Evolutionary conservation across 345 rosid species (phyloP).

Genomic region (Arabidopsis arenosa): DNA sequence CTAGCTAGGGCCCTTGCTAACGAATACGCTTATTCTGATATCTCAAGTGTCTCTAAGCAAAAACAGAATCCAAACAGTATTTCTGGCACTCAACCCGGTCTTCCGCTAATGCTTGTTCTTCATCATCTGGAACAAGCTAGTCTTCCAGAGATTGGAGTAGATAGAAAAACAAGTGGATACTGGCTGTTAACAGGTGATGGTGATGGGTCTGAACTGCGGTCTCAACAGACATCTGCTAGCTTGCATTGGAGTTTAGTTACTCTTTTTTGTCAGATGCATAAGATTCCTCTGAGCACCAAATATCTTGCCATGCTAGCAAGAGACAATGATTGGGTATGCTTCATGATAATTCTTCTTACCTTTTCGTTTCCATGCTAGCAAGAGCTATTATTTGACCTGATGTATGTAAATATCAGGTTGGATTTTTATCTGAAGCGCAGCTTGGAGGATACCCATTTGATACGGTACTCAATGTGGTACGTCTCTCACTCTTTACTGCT

Average conservation of each 20-base stretch:
- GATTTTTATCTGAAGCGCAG: conserved; percentile 95
- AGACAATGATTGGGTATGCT: conserved; percentile 97
- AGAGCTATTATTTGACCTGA: conserved; percentile 21
- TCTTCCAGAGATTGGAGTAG: conserved; percentile 62
- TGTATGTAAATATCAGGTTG: conserved; percentile 68
- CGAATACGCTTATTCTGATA: conserved; percentile 65
- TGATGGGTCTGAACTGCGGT: conserved; percentile 83
- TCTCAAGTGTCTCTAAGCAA: conserved; percentile 50
- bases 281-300: conserved; percentile 86
- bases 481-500: conserved; percentile 41
- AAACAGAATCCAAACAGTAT: conserved; percentile 49
- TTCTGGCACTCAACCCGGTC: conserved; percentile 53
- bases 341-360: conserved; percentile 38
- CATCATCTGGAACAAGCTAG: conserved; percentile 96
- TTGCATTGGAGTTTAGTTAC: conserved; percentile 91
- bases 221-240: conserved; percentile 87
- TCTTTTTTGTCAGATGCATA: conserved; percentile 88
- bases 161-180: conserved; percentile 84
- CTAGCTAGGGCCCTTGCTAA: conserved; percentile 91
- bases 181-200: conserved; percentile 91
- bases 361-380: not conserved
- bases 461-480: conserved; percentile 77
- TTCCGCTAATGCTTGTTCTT: conserved; percentile 74
- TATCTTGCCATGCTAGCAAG: conserved; percentile 88
- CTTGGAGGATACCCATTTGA: conserved; percentile 91